These are phyloP conservation scores for Saccharomycopsis crataegensis DNA, from an alignment of 1,139 yeast genomes.

Conservation along the genomic window DNA sequence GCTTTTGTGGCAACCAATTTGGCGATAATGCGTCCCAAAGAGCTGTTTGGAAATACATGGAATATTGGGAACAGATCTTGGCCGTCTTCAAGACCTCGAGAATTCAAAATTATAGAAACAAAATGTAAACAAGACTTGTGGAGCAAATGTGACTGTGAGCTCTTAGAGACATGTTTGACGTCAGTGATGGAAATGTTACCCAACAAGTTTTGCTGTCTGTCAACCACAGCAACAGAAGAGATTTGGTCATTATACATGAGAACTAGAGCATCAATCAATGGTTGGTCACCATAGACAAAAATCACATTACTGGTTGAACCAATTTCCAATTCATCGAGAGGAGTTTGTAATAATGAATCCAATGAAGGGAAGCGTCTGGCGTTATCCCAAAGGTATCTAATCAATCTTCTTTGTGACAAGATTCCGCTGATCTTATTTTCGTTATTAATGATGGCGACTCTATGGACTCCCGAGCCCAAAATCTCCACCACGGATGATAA, in stretches of 20 bases:
- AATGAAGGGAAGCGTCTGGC: constrained; percentile 77
- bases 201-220: constrained; percentile 60
- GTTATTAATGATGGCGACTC: constrained; percentile 72
- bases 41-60: constrained; percentile 74
- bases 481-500: constrained; percentile 73
- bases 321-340: constrained; percentile 59
- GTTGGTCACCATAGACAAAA: constrained; percentile 77
- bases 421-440: constrained; percentile 58
- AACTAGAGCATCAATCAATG: constrained; percentile 75
- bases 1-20: constrained; percentile 92
- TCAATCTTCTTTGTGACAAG: constrained; percentile 79
- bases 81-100: constrained; percentile 88
- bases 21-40: constrained; percentile 84
- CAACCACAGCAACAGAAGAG: constrained; percentile 92
- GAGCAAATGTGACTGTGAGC: constrained; percentile 75
- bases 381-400: constrained; percentile 83
- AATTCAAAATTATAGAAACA: constrained; percentile 75
- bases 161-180: constrained; percentile 77
- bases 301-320: constrained; percentile 62
- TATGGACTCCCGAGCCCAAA: constrained; percentile 85
- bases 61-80: constrained; percentile 95
- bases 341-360: constrained; percentile 62
- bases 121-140: constrained; percentile 82
- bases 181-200: constrained; percentile 95
- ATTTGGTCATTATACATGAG: constrained; percentile 82